Conservation (phyloP, 2,329 filamentous ascomycete genomes). For the Fusarium sp. region DNA sequence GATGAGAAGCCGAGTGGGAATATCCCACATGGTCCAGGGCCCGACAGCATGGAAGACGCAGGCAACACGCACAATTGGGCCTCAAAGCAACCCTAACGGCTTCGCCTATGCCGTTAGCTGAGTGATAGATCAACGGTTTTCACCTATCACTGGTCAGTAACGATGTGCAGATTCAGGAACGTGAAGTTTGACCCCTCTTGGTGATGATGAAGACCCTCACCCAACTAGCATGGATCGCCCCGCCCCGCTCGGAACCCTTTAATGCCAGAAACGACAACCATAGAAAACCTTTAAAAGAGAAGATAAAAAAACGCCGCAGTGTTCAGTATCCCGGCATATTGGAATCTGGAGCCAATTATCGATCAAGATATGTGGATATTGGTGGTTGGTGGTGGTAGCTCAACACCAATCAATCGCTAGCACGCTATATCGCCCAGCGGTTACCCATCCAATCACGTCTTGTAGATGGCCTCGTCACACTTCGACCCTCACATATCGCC, state of each 20-base stretch:
- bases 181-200: conserved; percentile 26
- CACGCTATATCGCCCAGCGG: conserved; percentile 49
- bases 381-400: conserved; percentile 34
- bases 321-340: conserved; percentile 21
- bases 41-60: conserved; percentile 32
- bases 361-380: conserved; percentile 25
- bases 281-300: conserved; percentile 15
- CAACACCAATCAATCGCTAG: conserved; percentile 39
- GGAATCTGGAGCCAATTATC: conserved; percentile 24
- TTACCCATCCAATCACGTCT: conserved; percentile 59
- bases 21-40: conserved; percentile 27
- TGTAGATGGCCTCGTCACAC: conserved; percentile 41
- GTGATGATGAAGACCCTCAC: conserved; percentile 6
- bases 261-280: conserved; percentile 10
- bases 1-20: conserved; percentile 20
- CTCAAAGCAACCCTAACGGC: conserved; percentile 29
- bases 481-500: conserved; percentile 39
- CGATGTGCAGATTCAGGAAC: conserved; percentile 32
- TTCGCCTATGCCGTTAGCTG: conserved; percentile 14
- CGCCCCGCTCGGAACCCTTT: conserved; percentile 27
- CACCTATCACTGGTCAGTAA: conserved; percentile 14
- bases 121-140: conserved; percentile 9
- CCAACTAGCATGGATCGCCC: conserved; percentile 25
- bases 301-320: conserved; percentile 17
- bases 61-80: conserved; percentile 38